A percentile compares a stretch with the other conserved stretches of the same genome.
phyloP scores from a whole-genome alignment of 2,329 filamentous ascomycete species.

The Colletotrichum musae region DNA sequence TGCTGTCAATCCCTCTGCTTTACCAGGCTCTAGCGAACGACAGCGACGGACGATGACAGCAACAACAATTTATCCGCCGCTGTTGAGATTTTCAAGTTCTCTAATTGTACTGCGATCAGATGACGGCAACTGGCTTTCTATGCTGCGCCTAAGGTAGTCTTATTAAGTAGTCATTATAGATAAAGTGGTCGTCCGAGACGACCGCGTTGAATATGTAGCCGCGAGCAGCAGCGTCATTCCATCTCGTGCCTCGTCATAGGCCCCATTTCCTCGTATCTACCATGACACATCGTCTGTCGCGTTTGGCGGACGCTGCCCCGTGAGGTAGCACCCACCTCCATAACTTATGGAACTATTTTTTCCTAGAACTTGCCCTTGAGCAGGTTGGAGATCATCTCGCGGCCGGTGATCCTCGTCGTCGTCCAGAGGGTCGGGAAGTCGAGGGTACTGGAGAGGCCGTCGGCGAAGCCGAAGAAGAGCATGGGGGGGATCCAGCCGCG shows the following conservation, averaged over 20 bases:
- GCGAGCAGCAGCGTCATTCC: slow-evolving; percentile 6
- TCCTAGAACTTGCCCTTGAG: slow-evolving; percentile 77
- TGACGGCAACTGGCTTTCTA: slow-evolving; percentile 2
- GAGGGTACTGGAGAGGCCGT: slow-evolving; percentile 83
- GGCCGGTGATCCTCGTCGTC: slow-evolving; percentile 80
- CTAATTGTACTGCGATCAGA: neutral
- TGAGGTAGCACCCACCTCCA: too few relatives aligned
- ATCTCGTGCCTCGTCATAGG: neutral
- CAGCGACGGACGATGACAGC: too few relatives aligned
- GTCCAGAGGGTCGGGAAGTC: slow-evolving; percentile 89
- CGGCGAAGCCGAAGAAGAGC: slow-evolving; percentile 91
- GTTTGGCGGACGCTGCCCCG: too few relatives aligned
- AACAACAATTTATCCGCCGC: too few relatives aligned
- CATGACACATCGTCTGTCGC: slow-evolving; percentile 1
- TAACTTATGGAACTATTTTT: neutral
- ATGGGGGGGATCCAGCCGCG: slow-evolving; percentile 94
- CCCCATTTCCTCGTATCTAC: slow-evolving; percentile 6
- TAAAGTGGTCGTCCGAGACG: slow-evolving; percentile 3
- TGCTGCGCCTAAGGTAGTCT: neutral
- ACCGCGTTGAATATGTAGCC: neutral
- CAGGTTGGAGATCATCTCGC: slow-evolving; percentile 83
- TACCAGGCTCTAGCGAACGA: too few relatives aligned
- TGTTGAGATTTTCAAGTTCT: neutral
- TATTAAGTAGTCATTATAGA: slow-evolving; percentile 28
- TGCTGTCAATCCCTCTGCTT: too few relatives aligned